Conservation (phyloP, 805 yeast genomes). For the Cyberlindnera amylophila region DNA sequence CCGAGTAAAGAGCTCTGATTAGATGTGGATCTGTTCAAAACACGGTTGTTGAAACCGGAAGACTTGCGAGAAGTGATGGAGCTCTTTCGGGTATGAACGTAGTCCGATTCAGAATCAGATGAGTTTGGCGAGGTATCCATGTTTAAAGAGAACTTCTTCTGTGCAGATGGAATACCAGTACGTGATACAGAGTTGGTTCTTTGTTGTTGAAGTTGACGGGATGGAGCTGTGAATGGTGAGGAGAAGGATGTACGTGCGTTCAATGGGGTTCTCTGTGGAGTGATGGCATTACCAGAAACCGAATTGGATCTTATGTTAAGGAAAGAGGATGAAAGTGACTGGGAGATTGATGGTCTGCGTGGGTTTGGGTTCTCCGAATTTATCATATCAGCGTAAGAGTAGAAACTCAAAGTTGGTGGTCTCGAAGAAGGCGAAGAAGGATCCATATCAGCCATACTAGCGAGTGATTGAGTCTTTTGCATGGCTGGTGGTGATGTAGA, state of each 20-base stretch:
- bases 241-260: slow-evolving; percentile 26
- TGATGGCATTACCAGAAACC: slow-evolving; percentile 19
- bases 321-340: slow-evolving; percentile 36
- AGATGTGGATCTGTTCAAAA: slow-evolving; percentile 10
- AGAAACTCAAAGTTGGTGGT: slow-evolving; percentile 42
- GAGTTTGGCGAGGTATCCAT: slow-evolving; percentile 26
- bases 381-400: slow-evolving; percentile 78
- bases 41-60: background rate
- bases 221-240: slow-evolving; percentile 30
- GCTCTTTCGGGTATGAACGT: slow-evolving; percentile 16
- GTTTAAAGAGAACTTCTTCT: slow-evolving; percentile 20
- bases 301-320: slow-evolving; percentile 19
- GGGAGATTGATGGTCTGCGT: slow-evolving; percentile 57
- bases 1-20: slow-evolving; percentile 12
- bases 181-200: slow-evolving; percentile 12
- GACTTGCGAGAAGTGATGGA: slow-evolving; percentile 15
- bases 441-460: slow-evolving; percentile 23
- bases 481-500: slow-evolving; percentile 17
- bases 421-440: slow-evolving; percentile 17
- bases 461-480: slow-evolving; percentile 24
- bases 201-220: slow-evolving; percentile 14
- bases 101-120: slow-evolving; percentile 28
- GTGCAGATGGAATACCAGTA: background rate
- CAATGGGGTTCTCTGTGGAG: slow-evolving; percentile 24
- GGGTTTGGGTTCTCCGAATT: slow-evolving; percentile 56